These are phyloP conservation scores for Candida yuanshanica DNA, from an alignment of 805 yeast species.

Conservation along the genomic window DNA sequence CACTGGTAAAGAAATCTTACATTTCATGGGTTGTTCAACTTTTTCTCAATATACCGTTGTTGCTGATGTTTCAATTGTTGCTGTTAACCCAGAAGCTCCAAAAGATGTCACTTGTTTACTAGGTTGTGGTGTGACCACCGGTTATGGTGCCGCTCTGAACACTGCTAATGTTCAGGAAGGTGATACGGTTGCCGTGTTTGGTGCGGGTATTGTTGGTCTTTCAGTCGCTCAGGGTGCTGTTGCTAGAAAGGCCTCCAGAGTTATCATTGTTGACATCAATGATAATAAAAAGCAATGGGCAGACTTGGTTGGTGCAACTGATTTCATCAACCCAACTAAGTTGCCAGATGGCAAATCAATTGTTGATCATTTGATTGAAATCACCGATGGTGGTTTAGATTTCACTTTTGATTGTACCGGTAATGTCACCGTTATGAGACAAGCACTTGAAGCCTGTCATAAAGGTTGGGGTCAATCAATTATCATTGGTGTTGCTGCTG, in stretches of 20 bases:
- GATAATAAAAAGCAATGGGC: conserved; percentile 85
- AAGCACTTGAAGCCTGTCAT: conserved; percentile 94
- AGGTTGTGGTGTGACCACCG: conserved; percentile 98
- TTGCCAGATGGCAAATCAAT: conserved; percentile 69
- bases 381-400: conserved; percentile 97
- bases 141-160: conserved; percentile 95
- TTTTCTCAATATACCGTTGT: conserved; percentile 97
- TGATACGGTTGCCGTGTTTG: conserved; percentile 93
- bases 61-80: conserved; percentile 94
- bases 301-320: conserved; percentile 87
- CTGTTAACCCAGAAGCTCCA: conserved; percentile 79
- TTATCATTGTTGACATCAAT: conserved; percentile 84
- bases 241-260: conserved; percentile 71
- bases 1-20: conserved; percentile 78
- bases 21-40: conserved; percentile 98
- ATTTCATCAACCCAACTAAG: conserved; percentile 81
- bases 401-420: conserved; percentile 98
- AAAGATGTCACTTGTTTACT: conserved; percentile 84
- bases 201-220: conserved; percentile 97
- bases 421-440: conserved; percentile 90
- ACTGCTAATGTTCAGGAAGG: conserved; percentile 89
- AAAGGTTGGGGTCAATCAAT: conserved; percentile 98
- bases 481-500: conserved; percentile 97
- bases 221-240: conserved; percentile 95
- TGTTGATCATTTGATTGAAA: conserved; percentile 75